A percentile compares a stretch with the other conserved stretches of the same genome.
These are phyloP conservation scores for Fallopia convolvulus DNA, from an alignment of 148 eudicot species.

Conservation along the genomic window DNA sequence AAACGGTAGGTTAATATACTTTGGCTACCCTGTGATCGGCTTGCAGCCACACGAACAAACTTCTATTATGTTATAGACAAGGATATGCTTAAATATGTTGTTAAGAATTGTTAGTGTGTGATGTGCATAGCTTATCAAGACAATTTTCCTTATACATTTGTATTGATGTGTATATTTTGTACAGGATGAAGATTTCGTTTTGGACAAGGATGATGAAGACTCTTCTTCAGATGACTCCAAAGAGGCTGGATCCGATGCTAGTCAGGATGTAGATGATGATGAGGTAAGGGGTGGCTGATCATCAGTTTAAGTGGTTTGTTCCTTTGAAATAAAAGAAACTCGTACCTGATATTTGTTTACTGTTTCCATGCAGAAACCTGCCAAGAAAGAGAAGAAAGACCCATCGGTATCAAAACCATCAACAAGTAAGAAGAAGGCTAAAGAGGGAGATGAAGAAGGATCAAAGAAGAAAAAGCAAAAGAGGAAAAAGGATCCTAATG, in stretches of 20 bases:
- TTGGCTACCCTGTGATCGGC: neutral
- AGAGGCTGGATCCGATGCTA: constrained; percentile 71
- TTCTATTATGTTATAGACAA: neutral
- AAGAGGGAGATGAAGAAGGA: constrained; percentile 61
- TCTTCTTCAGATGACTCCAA: constrained; percentile 94
- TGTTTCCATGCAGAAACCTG: constrained; percentile 46
- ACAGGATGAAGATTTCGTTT: constrained; percentile 91
- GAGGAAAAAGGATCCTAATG: constrained; percentile 94
- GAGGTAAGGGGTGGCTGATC: constrained; percentile 38
- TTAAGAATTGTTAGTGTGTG: neutral
- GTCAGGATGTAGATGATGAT: constrained; percentile 49
- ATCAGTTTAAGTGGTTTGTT: neutral
- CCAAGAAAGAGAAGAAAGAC: constrained; percentile 74
- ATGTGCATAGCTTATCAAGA: neutral
- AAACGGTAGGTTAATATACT: neutral
- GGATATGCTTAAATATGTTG: neutral
- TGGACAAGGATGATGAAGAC: constrained; percentile 73
- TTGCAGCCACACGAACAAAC: neutral
- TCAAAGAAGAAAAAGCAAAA: constrained; percentile 75
- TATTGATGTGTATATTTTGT: neutral
- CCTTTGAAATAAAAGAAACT: neutral
- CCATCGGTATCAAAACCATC: constrained; percentile 45
- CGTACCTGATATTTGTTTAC: neutral
- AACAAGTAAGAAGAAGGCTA: constrained; percentile 51
- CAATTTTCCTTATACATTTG: neutral